Conservation (phyloP, 768 basidiomycete genomes). For the Calocera cornea region DNA sequence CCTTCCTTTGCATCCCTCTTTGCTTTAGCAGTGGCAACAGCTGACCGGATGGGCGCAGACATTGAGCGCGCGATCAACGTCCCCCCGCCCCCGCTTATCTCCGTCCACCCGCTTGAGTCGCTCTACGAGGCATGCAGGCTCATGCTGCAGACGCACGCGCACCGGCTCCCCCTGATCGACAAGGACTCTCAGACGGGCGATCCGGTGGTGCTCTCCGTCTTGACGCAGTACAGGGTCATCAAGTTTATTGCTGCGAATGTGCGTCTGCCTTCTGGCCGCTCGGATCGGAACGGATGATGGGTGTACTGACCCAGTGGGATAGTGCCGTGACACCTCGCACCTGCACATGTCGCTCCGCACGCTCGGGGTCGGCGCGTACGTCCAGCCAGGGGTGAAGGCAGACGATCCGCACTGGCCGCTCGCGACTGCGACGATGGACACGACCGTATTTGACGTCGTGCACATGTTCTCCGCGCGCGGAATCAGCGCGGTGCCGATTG, state of each 20-base stretch:
- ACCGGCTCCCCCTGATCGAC: constrained; percentile 86
- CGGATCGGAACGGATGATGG: too few relatives aligned
- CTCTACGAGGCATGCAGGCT: constrained; percentile 82
- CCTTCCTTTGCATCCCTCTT: too few relatives aligned
- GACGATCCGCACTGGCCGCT: constrained; percentile 77
- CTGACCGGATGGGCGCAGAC: too few relatives aligned
- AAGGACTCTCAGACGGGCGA: constrained; percentile 86
- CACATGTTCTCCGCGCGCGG: constrained; percentile 95
- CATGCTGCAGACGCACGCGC: constrained; percentile 89
- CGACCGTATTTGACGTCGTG: constrained; percentile 93
- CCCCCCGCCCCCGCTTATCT: constrained; percentile 76
- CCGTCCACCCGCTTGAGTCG: constrained; percentile 74
- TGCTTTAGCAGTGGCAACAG: too few relatives aligned
- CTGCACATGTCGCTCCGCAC: constrained; percentile 68
- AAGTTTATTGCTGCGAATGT: constrained; percentile 98
- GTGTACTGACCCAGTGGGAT: too few relatives aligned
- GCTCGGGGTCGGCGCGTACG: constrained; percentile 89
- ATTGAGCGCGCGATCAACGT: constrained; percentile 90
- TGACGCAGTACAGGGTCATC: constrained; percentile 94
- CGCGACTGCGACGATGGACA: constrained; percentile 77
- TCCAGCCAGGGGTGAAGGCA: constrained; percentile 26
- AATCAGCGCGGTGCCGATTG: constrained; percentile 92
- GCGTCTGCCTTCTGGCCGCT: too few relatives aligned
- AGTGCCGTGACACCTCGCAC: constrained; percentile 74
- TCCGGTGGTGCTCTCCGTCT: constrained; percentile 86